Evolutionary conservation across 192 early-diverging fungal species (phyloP).

Genomic region (Backusella circina): DNA sequence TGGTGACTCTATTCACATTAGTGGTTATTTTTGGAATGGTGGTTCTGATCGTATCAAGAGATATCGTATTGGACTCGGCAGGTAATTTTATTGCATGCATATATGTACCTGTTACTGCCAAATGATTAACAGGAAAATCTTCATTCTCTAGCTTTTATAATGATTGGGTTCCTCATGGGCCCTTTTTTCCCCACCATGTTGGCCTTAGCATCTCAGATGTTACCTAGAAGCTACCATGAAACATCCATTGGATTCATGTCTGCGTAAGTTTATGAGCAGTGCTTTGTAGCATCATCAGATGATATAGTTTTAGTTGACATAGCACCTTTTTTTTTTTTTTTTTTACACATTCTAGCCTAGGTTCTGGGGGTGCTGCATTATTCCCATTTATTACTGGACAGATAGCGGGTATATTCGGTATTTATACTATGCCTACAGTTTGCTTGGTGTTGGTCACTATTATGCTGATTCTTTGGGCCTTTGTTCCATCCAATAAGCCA

Average conservation of each 20-base stretch:
- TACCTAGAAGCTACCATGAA: constrained; percentile 22
- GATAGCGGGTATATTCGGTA: constrained; percentile 25
- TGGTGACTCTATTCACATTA: constrained; percentile 13
- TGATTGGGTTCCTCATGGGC: constrained; percentile 16
- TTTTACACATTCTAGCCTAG: constrained; percentile 17
- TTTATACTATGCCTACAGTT: constrained; percentile 10
- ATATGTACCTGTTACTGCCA: not conserved
- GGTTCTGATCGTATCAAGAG: not conserved
- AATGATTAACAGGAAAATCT: not conserved
- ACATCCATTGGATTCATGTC: constrained; percentile 32
- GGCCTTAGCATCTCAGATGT: constrained; percentile 18
- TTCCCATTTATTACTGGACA: constrained; percentile 31
- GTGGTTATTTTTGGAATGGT: constrained; percentile 5
- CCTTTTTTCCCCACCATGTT: constrained; percentile 33
- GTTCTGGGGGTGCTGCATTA: constrained; percentile 23
- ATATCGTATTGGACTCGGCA: constrained; percentile 13
- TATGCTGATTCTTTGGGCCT: constrained; percentile 17
- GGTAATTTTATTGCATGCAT: constrained; percentile 8
- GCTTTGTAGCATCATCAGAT: not conserved
- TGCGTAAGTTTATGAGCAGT: constrained; percentile 6
- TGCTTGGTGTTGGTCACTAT: constrained; percentile 8
- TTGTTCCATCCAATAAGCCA: constrained; percentile 7
- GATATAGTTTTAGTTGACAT: too few species aligned
- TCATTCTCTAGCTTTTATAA: not conserved
- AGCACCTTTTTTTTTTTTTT: too few species aligned